Evolutionary conservation across 768 basidiomycete species (phyloP).

Genomic region (Hericium rajendrae): DNA sequence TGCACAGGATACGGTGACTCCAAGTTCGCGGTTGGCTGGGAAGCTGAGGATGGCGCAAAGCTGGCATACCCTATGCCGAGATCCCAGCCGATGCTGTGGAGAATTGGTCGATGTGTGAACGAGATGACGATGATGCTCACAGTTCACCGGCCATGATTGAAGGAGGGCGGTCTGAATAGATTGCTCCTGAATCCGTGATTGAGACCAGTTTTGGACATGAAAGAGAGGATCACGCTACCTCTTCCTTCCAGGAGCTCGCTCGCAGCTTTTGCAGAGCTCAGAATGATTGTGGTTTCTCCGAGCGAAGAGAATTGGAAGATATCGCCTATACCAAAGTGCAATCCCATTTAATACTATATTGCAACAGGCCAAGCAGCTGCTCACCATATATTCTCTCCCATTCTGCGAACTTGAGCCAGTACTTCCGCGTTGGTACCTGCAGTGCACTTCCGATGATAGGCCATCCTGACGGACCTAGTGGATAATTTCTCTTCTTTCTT

Average conservation of each 20-base stretch:
- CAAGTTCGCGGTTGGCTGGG: neutral
- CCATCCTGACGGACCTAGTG: neutral
- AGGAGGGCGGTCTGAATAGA: slow-evolving; percentile 24
- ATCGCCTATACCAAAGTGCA: too few species aligned
- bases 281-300: neutral
- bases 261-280: neutral
- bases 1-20: neutral
- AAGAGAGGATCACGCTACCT: neutral
- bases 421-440: neutral
- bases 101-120: too few species aligned
- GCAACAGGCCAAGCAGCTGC: neutral
- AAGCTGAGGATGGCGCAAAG: slow-evolving; percentile 8
- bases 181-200: slow-evolving; percentile 13
- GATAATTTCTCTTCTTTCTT: neutral
- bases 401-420: neutral
- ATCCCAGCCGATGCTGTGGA: slow-evolving; percentile 25
- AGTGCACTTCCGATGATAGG: neutral
- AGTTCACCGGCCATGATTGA: slow-evolving; percentile 25
- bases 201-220: neutral
- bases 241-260: neutral
- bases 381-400: neutral
- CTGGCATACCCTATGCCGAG: slow-evolving; percentile 27
- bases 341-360: too few species aligned
- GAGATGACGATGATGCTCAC: slow-evolving; percentile 10
- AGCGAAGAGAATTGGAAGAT: neutral